Percentiles rank a stretch among this genome's conserved stretches.
These are phyloP conservation scores for Fusarium avenaceum DNA, from an alignment of 2,329 filamentous ascomycete genomes.

Conservation along the genomic window DNA sequence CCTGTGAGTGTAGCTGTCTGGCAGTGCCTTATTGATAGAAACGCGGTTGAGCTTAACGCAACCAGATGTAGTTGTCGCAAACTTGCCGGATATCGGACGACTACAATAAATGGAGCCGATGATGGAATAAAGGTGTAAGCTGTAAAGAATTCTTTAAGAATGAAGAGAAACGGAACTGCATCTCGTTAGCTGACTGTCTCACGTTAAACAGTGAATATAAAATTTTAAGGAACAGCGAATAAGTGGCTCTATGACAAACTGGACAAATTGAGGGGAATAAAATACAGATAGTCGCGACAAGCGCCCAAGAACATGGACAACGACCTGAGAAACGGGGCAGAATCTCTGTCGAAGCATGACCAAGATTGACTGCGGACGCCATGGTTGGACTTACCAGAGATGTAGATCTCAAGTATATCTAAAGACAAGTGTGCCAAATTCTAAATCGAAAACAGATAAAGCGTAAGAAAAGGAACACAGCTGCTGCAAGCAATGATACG, in stretches of 20 bases:
- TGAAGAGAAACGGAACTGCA: slow-evolving; percentile 42
- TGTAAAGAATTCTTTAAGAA: slow-evolving; percentile 36
- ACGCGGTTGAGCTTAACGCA: neutral
- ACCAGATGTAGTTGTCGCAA: slow-evolving; percentile 12
- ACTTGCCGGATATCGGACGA: slow-evolving; percentile 13
- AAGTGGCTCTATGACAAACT: slow-evolving; percentile 30
- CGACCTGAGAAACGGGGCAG: slow-evolving; percentile 25
- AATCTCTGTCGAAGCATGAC: slow-evolving; percentile 17
- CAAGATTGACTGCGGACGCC: slow-evolving; percentile 7
- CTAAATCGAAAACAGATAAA: slow-evolving; percentile 49
- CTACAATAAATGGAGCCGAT: slow-evolving; percentile 15
- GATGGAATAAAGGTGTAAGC: slow-evolving; percentile 26
- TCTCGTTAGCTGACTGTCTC: slow-evolving; percentile 41
- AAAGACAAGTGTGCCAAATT: slow-evolving; percentile 48
- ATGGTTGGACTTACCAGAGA: slow-evolving; percentile 43
- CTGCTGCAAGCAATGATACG: slow-evolving; percentile 29
- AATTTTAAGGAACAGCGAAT: slow-evolving; percentile 25
- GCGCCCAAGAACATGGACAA: slow-evolving; percentile 7
- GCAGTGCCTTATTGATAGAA: neutral
- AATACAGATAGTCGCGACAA: slow-evolving; percentile 21
- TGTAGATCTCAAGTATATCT: slow-evolving; percentile 49
- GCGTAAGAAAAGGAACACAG: slow-evolving; percentile 38
- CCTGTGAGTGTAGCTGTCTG: slow-evolving; percentile 5
- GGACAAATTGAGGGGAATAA: slow-evolving; percentile 23
- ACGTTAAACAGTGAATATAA: slow-evolving; percentile 31